Evolutionary conservation across 495 filamentous ascomycete species (phyloP).

Genomic region (Aspergillus cristatus): DNA sequence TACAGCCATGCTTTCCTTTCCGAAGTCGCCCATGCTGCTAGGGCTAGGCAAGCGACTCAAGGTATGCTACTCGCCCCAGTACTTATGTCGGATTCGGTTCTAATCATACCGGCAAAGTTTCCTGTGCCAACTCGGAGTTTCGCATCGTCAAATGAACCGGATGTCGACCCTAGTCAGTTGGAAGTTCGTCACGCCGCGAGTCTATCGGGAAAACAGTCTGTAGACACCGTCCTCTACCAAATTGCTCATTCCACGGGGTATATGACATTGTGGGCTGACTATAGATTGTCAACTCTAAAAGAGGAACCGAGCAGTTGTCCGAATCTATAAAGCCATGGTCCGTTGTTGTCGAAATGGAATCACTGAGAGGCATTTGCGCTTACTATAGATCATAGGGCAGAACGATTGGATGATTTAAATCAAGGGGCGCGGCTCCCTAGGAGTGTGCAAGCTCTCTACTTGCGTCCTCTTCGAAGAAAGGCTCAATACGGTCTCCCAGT

Average conservation of each 20-base stretch:
- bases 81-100: no score
- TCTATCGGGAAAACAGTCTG: neutral
- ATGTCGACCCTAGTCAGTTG: neutral
- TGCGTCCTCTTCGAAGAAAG: conserved; percentile 70
- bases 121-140: conserved; percentile 12
- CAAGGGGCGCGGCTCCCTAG: conserved; percentile 52
- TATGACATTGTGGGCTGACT: neutral
- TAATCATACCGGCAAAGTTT: conserved; percentile 5
- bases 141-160: neutral
- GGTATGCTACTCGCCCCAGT: conserved; percentile 15
- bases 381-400: conserved; percentile 18
- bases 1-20: conserved; percentile 16
- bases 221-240: neutral
- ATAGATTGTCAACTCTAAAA: neutral
- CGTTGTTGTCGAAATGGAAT: conserved; percentile 7
- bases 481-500: conserved; percentile 67
- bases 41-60: conserved; percentile 12
- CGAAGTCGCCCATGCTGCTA: conserved; percentile 16
- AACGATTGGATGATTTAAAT: conserved; percentile 27
- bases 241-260: conserved; percentile 2
- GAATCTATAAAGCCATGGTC: conserved; percentile 24
- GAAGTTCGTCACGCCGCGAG: neutral
- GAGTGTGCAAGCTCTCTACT: conserved; percentile 74
- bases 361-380: conserved; percentile 4
- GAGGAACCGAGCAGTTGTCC: conserved; percentile 7